Evolutionary conservation across 306 rosid species (phyloP).

Genomic region (Ziziphus jujuba): DNA sequence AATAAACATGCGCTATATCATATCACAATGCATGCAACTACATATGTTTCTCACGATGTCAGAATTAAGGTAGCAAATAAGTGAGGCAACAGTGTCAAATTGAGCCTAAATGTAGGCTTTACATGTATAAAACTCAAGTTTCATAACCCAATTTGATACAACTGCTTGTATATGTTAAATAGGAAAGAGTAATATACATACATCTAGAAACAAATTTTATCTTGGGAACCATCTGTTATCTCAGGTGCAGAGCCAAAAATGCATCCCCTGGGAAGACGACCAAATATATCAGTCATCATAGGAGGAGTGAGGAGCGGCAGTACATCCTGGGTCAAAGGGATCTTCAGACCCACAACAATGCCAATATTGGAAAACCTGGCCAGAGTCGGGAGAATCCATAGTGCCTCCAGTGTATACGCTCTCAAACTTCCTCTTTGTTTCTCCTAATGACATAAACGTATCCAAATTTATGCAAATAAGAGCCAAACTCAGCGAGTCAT

Average conservation of each 20-base stretch:
- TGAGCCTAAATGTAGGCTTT: too few relatives aligned
- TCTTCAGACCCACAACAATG: conserved; percentile 97
- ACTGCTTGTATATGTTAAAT: too few relatives aligned
- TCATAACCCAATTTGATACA: too few relatives aligned
- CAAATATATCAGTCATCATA: conserved; percentile 58
- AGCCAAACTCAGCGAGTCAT: conserved; percentile 14
- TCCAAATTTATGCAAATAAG: conserved; percentile 20
- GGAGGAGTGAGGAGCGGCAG: conserved; percentile 72
- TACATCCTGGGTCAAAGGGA: conserved; percentile 83
- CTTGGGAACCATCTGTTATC: not conserved
- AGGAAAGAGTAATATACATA: not conserved
- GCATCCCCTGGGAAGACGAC: too few relatives aligned
- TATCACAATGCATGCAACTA: too few relatives aligned
- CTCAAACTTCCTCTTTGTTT: conserved; percentile 94
- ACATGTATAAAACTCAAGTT: too few relatives aligned
- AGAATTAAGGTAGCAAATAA: too few relatives aligned
- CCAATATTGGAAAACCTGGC: conserved; percentile 89
- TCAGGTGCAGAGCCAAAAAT: too few relatives aligned
- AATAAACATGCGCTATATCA: too few relatives aligned
- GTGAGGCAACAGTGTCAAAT: too few relatives aligned
- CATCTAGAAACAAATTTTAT: not conserved
- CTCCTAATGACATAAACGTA: conserved; percentile 50
- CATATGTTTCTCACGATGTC: too few relatives aligned
- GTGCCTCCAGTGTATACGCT: conserved; percentile 88
- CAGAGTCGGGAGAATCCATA: conserved; percentile 76